phyloP scores from a whole-genome alignment of 345 rosid genomes.

The Citrus australasica region DNA sequence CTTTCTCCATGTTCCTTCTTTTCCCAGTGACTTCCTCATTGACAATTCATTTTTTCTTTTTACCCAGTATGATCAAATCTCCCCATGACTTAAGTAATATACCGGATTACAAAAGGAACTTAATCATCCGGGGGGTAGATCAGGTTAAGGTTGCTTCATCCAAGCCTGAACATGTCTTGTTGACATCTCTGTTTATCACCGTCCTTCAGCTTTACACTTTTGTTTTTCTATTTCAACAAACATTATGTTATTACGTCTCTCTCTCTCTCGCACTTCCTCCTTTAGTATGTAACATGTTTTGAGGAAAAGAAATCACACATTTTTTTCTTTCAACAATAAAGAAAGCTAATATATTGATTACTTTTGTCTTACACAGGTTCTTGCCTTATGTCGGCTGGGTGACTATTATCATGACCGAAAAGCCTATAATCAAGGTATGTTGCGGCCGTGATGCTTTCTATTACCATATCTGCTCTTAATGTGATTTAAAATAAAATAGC shows the following conservation, averaged over 20 bases:
- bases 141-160: background rate
- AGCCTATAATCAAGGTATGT: constrained; percentile 79
- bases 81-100: background rate
- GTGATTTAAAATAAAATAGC: background rate
- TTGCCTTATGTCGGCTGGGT: constrained; percentile 94
- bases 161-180: background rate
- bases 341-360: background rate
- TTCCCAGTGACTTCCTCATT: background rate
- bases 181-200: background rate
- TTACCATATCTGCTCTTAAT: background rate
- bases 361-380: constrained; percentile 45
- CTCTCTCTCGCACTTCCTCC: too few species aligned
- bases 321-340: background rate
- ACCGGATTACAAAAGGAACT: background rate
- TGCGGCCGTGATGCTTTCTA: too few species aligned
- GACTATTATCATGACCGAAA: constrained; percentile 95
- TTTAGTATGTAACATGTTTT: background rate
- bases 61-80: background rate
- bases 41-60: background rate
- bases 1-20: background rate
- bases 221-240: background rate
- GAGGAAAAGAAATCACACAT: background rate
- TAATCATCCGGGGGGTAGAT: background rate
- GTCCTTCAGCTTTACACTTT: background rate
- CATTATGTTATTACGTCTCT: background rate